Conservation (phyloP, 208 protist species). For the Crithidia mellificae region DNA sequence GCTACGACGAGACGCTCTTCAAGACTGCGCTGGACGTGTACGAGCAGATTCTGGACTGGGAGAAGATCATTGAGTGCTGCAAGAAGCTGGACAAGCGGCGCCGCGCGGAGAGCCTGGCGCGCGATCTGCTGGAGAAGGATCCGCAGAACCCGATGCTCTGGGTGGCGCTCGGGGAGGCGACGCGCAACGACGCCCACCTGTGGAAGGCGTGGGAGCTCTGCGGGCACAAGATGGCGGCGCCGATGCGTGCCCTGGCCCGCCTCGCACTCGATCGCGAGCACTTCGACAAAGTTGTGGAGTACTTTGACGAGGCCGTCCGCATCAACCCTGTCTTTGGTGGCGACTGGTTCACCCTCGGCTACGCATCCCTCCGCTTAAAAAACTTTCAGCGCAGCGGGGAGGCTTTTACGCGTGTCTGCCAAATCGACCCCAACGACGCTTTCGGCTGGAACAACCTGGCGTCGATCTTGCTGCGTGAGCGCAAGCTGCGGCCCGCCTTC, state of each 20-base stretch:
- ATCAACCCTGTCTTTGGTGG: constrained; percentile 91
- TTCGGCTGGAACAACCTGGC: constrained; percentile 93
- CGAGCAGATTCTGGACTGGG: constrained; percentile 88
- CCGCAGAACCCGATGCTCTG: constrained; percentile 87
- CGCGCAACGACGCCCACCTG: constrained; percentile 73
- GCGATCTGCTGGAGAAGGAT: constrained; percentile 80
- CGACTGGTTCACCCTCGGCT: constrained; percentile 93
- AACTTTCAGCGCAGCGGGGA: constrained; percentile 74
- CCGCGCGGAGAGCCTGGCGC: constrained; percentile 83
- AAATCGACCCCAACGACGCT: constrained; percentile 88
- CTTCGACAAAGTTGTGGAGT: constrained; percentile 85
- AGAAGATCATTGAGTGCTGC: constrained; percentile 90
- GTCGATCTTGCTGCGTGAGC: constrained; percentile 76
- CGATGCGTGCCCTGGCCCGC: constrained; percentile 86
- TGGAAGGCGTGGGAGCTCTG: constrained; percentile 92
- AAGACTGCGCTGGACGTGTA: constrained; percentile 89
- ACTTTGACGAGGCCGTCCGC: constrained; percentile 86
- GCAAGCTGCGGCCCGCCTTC: constrained; percentile 83
- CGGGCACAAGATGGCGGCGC: constrained; percentile 74
- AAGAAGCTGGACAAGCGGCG: constrained; percentile 86
- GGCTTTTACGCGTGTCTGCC: constrained; percentile 89
- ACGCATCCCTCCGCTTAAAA: constrained; percentile 72
- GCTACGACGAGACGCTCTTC: constrained; percentile 81
- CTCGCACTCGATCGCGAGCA: constrained; percentile 85
- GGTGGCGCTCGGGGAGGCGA: constrained; percentile 91